A percentile compares a stretch with the other conserved stretches of the same genome.
Evolutionary conservation across 129 eudicot species (phyloP).

Genomic region (Centaurea solstitialis): DNA sequence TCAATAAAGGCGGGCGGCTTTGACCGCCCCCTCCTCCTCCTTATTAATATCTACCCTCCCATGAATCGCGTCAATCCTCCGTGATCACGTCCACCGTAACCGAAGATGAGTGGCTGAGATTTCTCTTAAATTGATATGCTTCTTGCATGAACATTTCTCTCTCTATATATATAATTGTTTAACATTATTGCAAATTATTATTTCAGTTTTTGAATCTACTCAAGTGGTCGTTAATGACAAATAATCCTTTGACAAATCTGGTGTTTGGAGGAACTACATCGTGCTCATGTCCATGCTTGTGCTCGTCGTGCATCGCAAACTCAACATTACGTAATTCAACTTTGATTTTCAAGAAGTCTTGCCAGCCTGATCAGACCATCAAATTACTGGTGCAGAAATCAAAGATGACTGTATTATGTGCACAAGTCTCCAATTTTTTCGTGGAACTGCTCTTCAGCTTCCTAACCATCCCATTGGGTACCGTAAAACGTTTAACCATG

Average conservation of each 20-base stretch:
- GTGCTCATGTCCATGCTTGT: neutral
- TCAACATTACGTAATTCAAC: neutral
- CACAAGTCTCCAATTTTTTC: constrained; percentile 35
- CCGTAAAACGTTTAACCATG: neutral
- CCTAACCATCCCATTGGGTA: constrained; percentile 39
- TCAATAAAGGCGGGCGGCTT: too few species aligned
- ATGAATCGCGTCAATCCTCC: too few species aligned
- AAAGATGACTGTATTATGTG: constrained; percentile 36
- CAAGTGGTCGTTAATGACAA: constrained; percentile 31
- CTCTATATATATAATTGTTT: neutral
- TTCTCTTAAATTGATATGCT: too few species aligned
- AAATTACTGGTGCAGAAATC: constrained; percentile 42
- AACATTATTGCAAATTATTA: neutral
- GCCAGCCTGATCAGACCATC: constrained; percentile 9
- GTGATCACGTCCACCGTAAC: too few species aligned
- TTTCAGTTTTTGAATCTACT: constrained; percentile 36
- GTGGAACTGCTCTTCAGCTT: constrained; percentile 45
- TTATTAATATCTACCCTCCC: too few species aligned
- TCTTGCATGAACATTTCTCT: too few species aligned
- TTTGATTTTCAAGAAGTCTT: neutral
- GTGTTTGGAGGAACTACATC: constrained; percentile 20
- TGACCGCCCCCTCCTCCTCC: too few species aligned
- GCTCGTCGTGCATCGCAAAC: neutral
- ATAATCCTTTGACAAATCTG: constrained; percentile 36
- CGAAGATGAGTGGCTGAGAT: too few species aligned